Percentiles rank a stretch among this genome's conserved stretches.
Evolutionary conservation across 2,329 filamentous ascomycete genomes (phyloP).

Genomic region (Aspergillus versicolor): DNA sequence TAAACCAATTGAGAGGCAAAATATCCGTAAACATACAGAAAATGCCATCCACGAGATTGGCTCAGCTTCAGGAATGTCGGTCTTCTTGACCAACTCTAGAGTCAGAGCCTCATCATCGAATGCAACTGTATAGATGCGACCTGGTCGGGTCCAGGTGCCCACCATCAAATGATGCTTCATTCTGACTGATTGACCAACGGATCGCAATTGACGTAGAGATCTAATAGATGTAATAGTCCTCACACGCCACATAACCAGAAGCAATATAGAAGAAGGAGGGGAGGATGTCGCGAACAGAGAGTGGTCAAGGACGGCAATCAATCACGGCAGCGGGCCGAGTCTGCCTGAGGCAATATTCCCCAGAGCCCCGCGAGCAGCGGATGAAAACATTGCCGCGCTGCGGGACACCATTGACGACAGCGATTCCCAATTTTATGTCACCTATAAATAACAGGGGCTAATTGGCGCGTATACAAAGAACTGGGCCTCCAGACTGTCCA

Average conservation of each 20-base stretch:
- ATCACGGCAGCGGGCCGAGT: constrained; percentile 5
- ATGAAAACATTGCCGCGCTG: constrained; percentile 10
- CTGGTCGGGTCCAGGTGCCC: constrained; percentile 86
- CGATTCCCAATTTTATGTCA: neutral
- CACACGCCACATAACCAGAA: neutral
- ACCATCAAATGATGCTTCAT: constrained; percentile 93
- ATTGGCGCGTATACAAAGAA: neutral
- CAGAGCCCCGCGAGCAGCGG: constrained; percentile 9
- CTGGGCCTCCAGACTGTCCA: neutral
- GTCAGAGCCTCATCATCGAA: constrained; percentile 81
- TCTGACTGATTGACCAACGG: constrained; percentile 25
- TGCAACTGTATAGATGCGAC: constrained; percentile 83
- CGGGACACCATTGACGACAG: neutral
- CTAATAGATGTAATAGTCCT: neutral
- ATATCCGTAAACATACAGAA: constrained; percentile 58
- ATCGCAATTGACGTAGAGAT: neutral
- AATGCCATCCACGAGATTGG: constrained; percentile 95
- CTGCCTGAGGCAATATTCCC: constrained; percentile 7
- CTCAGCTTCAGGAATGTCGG: constrained; percentile 76
- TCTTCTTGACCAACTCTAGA: constrained; percentile 74
- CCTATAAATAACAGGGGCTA: neutral
- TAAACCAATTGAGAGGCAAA: neutral
- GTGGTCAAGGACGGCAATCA: constrained; percentile 10
- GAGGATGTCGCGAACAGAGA: neutral
- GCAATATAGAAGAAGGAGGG: neutral